Evolutionary conservation across 2,329 filamentous ascomycete genomes (phyloP).

Genomic region (Chaetomium globosum): DNA sequence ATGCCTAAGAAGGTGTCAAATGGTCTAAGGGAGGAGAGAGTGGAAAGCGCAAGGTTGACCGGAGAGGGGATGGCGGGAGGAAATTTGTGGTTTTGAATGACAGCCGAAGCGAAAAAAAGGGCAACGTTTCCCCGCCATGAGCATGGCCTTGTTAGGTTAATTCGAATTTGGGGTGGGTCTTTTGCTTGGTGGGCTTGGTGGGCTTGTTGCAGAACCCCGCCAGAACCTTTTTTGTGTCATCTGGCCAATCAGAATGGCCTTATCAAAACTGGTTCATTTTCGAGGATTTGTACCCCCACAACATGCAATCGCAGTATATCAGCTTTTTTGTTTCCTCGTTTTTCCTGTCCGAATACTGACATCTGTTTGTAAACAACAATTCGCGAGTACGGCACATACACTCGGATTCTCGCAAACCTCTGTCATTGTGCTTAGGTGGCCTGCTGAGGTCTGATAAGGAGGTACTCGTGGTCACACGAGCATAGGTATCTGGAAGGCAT

Average conservation of each 20-base stretch:
- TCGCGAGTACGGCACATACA: not conserved
- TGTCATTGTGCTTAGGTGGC: not conserved
- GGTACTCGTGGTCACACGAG: not conserved
- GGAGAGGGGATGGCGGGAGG: conserved; percentile 38
- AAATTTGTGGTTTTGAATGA: conserved; percentile 40
- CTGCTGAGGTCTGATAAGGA: not conserved
- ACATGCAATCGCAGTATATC: not conserved
- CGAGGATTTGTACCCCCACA: conserved; percentile 1
- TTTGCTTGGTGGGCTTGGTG: not conserved
- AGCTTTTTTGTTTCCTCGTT: not conserved
- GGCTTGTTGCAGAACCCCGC: conserved; percentile 10
- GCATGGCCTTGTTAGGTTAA: conserved; percentile 31
- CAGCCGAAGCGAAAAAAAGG: conserved; percentile 36
- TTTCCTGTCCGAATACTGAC: not conserved
- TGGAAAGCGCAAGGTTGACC: conserved; percentile 29
- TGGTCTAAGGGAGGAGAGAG: conserved; percentile 29
- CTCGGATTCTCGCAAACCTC: not conserved
- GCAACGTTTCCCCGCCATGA: conserved; percentile 34
- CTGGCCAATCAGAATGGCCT: not conserved
- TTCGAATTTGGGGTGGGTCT: conserved; percentile 26
- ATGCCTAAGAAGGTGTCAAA: conserved; percentile 36
- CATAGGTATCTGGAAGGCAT: too few species aligned
- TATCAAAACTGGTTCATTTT: not conserved
- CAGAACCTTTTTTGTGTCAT: not conserved
- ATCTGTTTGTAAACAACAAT: not conserved